Conservation (phyloP, 83 land plant genomes). For the Thuja plicata region DNA sequence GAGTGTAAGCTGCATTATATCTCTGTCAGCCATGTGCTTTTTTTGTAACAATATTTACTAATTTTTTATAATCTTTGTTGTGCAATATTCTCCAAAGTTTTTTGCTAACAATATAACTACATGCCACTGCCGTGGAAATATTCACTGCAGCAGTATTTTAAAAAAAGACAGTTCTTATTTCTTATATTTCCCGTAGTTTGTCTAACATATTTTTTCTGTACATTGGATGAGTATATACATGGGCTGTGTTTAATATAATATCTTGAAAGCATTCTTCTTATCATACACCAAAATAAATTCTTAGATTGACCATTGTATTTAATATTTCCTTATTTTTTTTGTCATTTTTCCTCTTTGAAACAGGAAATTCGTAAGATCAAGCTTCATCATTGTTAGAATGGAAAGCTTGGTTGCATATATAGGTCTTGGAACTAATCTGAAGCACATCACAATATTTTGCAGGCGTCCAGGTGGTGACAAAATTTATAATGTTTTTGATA, state of each 20-base stretch:
- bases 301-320: neutral
- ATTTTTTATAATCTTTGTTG: neutral
- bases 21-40: neutral
- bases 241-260: neutral
- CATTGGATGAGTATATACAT: neutral
- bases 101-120: neutral
- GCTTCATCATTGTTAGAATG: neutral
- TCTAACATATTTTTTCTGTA: neutral
- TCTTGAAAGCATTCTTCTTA: neutral
- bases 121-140: neutral
- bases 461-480: slow-evolving; percentile 84
- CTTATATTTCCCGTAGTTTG: neutral
- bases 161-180: neutral
- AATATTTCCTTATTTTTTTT: neutral
- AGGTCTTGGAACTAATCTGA: neutral
- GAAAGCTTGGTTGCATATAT: neutral
- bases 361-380: neutral
- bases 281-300: neutral
- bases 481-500: slow-evolving; percentile 75
- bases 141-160: neutral
- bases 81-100: neutral
- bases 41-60: neutral
- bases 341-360: neutral
- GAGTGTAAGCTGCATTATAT: slow-evolving; percentile 42
- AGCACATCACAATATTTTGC: slow-evolving; percentile 10